phyloP scores from a whole-genome alignment of 352 stramenopile species.

The Thraustochytrium sp. region DNA sequence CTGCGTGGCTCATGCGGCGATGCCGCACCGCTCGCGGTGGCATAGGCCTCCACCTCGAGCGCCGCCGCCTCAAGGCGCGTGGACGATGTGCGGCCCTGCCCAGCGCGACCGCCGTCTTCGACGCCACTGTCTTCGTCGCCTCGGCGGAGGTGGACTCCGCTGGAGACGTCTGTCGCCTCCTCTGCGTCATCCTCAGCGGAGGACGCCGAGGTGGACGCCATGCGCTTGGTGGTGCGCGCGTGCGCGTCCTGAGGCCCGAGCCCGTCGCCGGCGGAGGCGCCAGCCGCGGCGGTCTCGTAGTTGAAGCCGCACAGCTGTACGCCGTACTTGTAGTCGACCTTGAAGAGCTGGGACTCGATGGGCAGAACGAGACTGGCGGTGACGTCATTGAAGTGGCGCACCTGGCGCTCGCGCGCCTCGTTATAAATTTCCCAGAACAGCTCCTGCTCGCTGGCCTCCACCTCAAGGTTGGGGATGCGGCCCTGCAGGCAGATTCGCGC shows the following conservation, averaged over 20 bases:
- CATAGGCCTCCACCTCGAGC: too few species aligned
- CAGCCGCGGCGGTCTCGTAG: not conserved
- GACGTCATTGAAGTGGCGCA: conserved; percentile 19
- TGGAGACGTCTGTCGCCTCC: not conserved
- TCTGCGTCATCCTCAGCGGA: not conserved
- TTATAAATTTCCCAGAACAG: conserved; percentile 22
- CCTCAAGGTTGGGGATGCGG: not conserved
- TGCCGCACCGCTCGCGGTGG: too few species aligned
- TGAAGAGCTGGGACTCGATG: not conserved
- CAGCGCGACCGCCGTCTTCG: not conserved
- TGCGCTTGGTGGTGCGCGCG: not conserved
- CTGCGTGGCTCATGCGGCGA: too few species aligned
- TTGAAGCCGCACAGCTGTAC: conserved; percentile 35
- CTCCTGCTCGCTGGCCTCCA: not conserved
- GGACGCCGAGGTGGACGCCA: not conserved
- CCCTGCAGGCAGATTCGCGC: not conserved
- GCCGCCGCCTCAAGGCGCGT: too few species aligned
- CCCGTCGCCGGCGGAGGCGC: not conserved
- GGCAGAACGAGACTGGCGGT: conserved; percentile 13
- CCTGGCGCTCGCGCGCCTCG: not conserved
- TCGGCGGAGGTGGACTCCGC: not conserved
- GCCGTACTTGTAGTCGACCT: conserved; percentile 40
- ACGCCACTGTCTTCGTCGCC: not conserved
- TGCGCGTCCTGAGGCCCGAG: not conserved
- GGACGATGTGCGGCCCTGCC: too few species aligned